These are phyloP conservation scores for Cymodocea nodosa DNA, from an alignment of 116 monocot genomes.

Conservation along the genomic window DNA sequence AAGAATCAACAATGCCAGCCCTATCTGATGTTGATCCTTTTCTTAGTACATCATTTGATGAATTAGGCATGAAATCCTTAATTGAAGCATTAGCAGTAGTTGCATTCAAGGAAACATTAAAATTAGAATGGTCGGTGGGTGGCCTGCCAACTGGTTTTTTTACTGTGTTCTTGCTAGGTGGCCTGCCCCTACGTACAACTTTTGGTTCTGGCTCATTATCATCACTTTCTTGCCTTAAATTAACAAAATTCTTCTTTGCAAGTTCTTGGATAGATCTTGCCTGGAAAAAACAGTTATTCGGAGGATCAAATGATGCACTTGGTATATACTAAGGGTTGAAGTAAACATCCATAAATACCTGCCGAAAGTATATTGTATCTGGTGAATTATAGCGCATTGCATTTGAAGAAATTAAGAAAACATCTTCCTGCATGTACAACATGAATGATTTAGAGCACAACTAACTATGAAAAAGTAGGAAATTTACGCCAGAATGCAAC, in stretches of 20 bases:
- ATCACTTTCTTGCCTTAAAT: conserved; percentile 37
- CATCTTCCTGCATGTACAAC: conserved; percentile 47
- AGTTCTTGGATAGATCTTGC: conserved; percentile 65
- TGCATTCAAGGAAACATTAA: conserved; percentile 28
- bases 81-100: conserved; percentile 24
- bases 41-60: conserved; percentile 21
- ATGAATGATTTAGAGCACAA: conserved; percentile 1
- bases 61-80: conserved; percentile 15
- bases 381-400: conserved; percentile 84
- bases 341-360: conserved; percentile 20
- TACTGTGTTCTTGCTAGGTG: conserved; percentile 14
- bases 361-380: conserved; percentile 72
- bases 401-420: conserved; percentile 59
- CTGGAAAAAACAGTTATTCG: conserved; percentile 14
- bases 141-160: conserved; percentile 19
- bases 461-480: too few relatives aligned
- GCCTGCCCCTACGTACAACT: conserved; percentile 15
- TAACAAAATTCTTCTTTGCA: conserved; percentile 55
- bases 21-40: conserved; percentile 22
- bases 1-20: conserved; percentile 4
- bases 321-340: not conserved
- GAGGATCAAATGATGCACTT: not conserved
- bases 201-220: conserved; percentile 23
- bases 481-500: too few relatives aligned
- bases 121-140: conserved; percentile 8